phyloP scores from a whole-genome alignment of 371 early-diverging fungal genomes.

The Capillidium heterosporum region DNA sequence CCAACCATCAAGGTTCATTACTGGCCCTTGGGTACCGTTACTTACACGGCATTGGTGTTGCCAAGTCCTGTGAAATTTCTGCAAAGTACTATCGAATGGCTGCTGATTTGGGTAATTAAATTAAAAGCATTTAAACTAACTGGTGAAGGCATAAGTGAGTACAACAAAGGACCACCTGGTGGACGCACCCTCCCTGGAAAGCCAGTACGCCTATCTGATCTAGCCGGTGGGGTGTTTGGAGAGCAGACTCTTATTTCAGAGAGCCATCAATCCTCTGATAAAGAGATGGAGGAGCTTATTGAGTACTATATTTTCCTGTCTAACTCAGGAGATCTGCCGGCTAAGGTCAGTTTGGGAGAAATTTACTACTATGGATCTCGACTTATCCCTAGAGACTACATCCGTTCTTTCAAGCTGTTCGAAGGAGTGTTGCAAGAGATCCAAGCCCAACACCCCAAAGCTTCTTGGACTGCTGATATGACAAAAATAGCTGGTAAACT shows the following conservation, averaged over 20 bases:
- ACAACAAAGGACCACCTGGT: conserved; percentile 58
- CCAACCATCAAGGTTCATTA: conserved; percentile 50
- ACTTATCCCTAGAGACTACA: conserved; percentile 37
- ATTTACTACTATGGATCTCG: conserved; percentile 62
- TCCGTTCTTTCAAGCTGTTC: conserved; percentile 33
- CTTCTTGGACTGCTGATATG: conserved; percentile 9
- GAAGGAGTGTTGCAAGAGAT: conserved; percentile 14
- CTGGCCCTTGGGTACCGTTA: conserved; percentile 76
- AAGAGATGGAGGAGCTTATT: conserved; percentile 49
- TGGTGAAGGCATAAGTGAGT: conserved; percentile 40
- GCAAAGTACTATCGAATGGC: conserved; percentile 55
- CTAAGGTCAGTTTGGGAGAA: conserved; percentile 50
- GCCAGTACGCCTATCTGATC: conserved; percentile 54
- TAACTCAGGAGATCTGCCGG: conserved; percentile 35
- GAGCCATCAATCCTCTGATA: conserved; percentile 13
- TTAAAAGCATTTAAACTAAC: not conserved
- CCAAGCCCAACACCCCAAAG: conserved; percentile 11
- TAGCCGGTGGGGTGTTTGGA: conserved; percentile 67
- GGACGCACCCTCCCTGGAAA: conserved; percentile 51
- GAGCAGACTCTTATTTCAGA: conserved; percentile 38
- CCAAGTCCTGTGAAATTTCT: conserved; percentile 56
- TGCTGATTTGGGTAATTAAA: conserved; percentile 46
- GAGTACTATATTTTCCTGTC: conserved; percentile 62
- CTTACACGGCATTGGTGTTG: conserved; percentile 60
- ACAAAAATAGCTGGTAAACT: conserved; percentile 35